Base-by-base conservation (phyloP, 768 basidiomycete genomes). In the Suillus bovinus region DNA sequence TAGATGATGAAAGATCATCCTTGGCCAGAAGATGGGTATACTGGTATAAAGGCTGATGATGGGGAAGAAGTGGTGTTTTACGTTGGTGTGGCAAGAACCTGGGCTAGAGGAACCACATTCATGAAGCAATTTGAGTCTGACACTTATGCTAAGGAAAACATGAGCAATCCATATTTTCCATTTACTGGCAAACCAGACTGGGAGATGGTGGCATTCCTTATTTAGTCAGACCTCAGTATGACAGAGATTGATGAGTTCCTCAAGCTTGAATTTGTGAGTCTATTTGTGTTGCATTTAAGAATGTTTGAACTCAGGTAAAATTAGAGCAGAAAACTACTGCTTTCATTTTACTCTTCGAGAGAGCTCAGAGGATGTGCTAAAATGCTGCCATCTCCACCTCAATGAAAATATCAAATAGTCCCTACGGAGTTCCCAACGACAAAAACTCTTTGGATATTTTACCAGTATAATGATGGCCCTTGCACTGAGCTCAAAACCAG, bases 231-330 rank as follows among this genome's bases (percentile, higher is more conserved):
- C 13, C 47, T 61, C 16, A 61, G 60, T 24, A 61, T 61, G 60
- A 10, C 22, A 0, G 36, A 53, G 17, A 53, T 61, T 13, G 17
- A 61, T 16, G 1, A 39, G 0, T 61, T 27, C n/a, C 49, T 61
- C 8, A 8, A 47, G 2, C 41, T 61, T 29, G 27, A 52, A 27
- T 36, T 34, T 47, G 50, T 61, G n/a, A 61, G 60, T 22, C 11
- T n/a, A 24, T 41, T 16, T 42, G 14, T 62, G 27, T n/a, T 75
- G 78, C 4, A 77, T 75, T 64, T 60, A n/a, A 5, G 34, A 50
- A 5, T 5, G 46, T 27, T 53, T 63, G 1, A 38, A 63, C 47
- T 47, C 16, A 47, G 22, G 13, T 47, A 6, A 11, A 41, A 27
- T 47, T 13, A 47, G 46, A 47, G 14, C 46, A 27, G 14, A 47